A percentile compares a stretch with the other conserved stretches of the same genome.
Evolutionary conservation across 208 protist genomes (phyloP).

Genomic region (Kentomonas sorsogonicus): DNA sequence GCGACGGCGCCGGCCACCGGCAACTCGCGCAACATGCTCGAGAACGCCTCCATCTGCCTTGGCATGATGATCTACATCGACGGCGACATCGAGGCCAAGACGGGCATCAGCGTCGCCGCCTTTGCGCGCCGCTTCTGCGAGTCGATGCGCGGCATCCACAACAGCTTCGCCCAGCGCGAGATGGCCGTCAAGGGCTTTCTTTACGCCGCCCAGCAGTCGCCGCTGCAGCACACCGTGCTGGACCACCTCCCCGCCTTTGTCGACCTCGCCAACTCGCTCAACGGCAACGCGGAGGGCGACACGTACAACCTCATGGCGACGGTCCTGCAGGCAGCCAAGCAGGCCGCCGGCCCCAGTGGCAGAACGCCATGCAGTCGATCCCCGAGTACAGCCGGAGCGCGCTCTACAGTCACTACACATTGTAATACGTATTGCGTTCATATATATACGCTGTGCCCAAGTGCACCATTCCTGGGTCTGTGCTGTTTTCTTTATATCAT

Average conservation of each 20-base stretch:
- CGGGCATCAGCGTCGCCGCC: slow-evolving; percentile 28
- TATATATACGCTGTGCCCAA: too few relatives aligned
- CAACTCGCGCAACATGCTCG: slow-evolving; percentile 82
- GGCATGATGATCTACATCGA: slow-evolving; percentile 66
- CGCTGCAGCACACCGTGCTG: slow-evolving; percentile 13
- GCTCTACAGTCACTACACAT: not conserved
- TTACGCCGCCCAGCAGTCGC: slow-evolving; percentile 33
- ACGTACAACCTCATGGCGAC: not conserved
- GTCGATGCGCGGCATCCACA: slow-evolving; percentile 72
- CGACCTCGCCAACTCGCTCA: slow-evolving; percentile 53
- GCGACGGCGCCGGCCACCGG: slow-evolving; percentile 23
- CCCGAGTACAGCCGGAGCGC: not conserved
- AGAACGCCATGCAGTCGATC: not conserved
- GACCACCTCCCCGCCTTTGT: slow-evolving; percentile 49
- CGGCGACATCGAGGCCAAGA: slow-evolving; percentile 32
- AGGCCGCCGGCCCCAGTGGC: not conserved
- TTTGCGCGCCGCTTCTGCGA: slow-evolving; percentile 62
- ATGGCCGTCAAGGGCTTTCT: slow-evolving; percentile 56
- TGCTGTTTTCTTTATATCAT: too few relatives aligned
- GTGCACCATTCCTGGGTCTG: too few relatives aligned
- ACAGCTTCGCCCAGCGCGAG: slow-evolving; percentile 44
- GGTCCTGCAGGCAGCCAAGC: not conserved
- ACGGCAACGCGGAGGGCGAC: too few relatives aligned
- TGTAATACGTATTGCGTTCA: too few relatives aligned
- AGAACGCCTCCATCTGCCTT: slow-evolving; percentile 75